Conservation (phyloP, 345 rosid species). For the Salix dunnii region DNA sequence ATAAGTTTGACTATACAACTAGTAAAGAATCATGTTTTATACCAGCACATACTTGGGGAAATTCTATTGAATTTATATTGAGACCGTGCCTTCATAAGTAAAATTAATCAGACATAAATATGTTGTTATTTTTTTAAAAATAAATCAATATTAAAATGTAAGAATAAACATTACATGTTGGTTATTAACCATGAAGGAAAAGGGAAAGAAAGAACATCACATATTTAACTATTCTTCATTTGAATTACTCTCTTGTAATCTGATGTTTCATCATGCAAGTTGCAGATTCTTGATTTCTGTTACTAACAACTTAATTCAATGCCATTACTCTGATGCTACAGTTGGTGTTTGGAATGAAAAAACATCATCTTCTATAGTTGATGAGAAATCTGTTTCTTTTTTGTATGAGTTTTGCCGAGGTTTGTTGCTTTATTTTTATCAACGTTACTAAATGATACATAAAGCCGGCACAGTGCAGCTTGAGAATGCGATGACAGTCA, state of each 20-base stretch:
- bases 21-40: too few species aligned
- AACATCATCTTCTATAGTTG: neutral
- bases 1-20: too few species aligned
- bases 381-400: neutral
- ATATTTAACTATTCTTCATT: neutral
- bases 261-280: neutral
- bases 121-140: neutral
- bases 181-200: neutral
- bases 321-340: neutral
- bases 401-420: neutral
- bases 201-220: too few species aligned
- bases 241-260: neutral
- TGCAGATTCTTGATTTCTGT: neutral
- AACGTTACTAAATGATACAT: neutral
- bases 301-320: neutral
- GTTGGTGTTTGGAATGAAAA: neutral
- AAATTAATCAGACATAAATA: neutral
- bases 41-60: neutral
- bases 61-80: neutral
- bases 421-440: neutral
- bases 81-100: neutral
- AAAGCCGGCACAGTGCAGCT: neutral
- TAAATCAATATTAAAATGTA: too few species aligned
- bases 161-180: neutral
- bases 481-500: slow-evolving; percentile 8